Percentiles rank a stretch among this genome's conserved stretches.
These are phyloP conservation scores for Filobasidium floriforme DNA, from an alignment of 768 basidiomycete species.

Conservation along the genomic window DNA sequence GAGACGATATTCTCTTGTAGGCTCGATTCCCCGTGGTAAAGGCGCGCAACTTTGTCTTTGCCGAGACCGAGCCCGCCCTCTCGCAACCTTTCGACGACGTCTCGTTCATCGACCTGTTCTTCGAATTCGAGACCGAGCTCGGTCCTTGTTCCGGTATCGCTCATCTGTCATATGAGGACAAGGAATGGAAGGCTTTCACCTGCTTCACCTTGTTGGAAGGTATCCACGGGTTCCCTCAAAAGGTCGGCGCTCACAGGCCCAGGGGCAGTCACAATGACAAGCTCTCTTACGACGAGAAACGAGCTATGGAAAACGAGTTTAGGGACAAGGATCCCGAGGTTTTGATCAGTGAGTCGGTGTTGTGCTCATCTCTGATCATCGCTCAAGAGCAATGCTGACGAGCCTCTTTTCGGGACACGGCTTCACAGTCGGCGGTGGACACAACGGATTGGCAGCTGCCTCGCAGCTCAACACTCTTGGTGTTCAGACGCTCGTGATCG, in stretches of 20 bases:
- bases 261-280: constrained; percentile 51
- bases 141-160: constrained; percentile 31
- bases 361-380: background rate
- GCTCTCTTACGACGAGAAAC: constrained; percentile 41
- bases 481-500: constrained; percentile 56
- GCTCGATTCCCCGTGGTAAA: constrained; percentile 27
- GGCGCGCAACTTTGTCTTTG: constrained; percentile 28
- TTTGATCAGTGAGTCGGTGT: constrained; percentile 46
- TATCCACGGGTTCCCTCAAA: constrained; percentile 54
- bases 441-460: constrained; percentile 56
- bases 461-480: constrained; percentile 60
- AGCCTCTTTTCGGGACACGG: background rate
- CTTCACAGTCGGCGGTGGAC: constrained; percentile 32
- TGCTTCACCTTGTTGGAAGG: constrained; percentile 57
- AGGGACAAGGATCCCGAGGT: constrained; percentile 54
- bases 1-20: constrained; percentile 10
- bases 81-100: constrained; percentile 32
- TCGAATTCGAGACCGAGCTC: constrained; percentile 29
- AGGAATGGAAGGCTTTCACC: constrained; percentile 57
- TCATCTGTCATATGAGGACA: constrained; percentile 25
- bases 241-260: constrained; percentile 49
- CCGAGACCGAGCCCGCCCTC: constrained; percentile 14
- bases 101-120: constrained; percentile 29
- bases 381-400: too few species aligned
- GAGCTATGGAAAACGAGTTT: constrained; percentile 46